Evolutionary conservation across 495 filamentous ascomycete genomes (phyloP).

Genomic region (Penicillium samsonianum): DNA sequence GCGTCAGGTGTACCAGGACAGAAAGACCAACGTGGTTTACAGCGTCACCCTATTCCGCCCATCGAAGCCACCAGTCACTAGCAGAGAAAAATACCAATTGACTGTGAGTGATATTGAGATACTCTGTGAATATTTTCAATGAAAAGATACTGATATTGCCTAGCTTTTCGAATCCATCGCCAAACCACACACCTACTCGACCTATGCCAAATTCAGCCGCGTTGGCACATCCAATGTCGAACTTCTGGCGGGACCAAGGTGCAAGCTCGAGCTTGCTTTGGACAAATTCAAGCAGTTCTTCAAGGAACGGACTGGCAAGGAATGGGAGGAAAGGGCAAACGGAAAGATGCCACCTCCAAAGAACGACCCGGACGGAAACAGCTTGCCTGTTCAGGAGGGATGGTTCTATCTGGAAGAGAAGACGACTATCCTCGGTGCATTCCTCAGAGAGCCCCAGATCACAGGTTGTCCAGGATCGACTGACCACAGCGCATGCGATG

Average conservation of each 20-base stretch:
- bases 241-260: conserved; percentile 35
- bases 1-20: conserved; percentile 29
- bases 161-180: conserved; percentile 57
- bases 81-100: conserved; percentile 19
- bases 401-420: conserved; percentile 36
- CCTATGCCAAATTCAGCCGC: conserved; percentile 38
- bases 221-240: conserved; percentile 27
- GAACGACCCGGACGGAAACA: conserved; percentile 27
- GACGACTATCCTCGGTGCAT: conserved; percentile 24
- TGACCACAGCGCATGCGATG: not conserved
- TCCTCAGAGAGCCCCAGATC: conserved; percentile 15
- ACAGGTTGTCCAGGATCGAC: not conserved
- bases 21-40: conserved; percentile 16
- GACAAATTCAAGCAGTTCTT: conserved; percentile 58
- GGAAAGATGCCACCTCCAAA: conserved; percentile 18
- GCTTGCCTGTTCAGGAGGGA: conserved; percentile 30
- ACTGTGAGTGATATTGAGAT: conserved; percentile 26
- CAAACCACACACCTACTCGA: conserved; percentile 48
- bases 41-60: conserved; percentile 23
- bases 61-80: not conserved
- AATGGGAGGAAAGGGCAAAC: conserved; percentile 54
- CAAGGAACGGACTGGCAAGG: conserved; percentile 50
- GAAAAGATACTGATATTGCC: conserved; percentile 1
- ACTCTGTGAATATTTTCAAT: not conserved
- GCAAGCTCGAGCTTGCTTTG: conserved; percentile 39